Evolutionary conservation across 2,329 filamentous ascomycete species (phyloP), one percentile per base, ranked within the genome.

Genomic region (Penicillium psychrosexuale): DNA sequence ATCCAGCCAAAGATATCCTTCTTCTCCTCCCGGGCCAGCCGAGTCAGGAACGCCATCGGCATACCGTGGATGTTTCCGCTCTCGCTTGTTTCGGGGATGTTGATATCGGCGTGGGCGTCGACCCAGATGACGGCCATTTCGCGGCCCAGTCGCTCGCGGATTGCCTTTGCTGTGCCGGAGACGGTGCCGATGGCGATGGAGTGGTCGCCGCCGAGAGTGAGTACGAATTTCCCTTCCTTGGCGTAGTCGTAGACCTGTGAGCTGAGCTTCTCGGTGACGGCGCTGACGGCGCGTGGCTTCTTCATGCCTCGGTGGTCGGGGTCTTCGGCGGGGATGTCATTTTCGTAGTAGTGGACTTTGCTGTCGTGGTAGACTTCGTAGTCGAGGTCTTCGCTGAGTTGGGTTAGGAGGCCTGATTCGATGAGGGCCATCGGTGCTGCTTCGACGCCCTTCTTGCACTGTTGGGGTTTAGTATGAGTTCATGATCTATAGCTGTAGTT

Each of bases 81-180:
- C 39, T 83, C 89, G 62, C 88, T 93, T 45, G 85, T 88, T 82
- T 97, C 92, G 50, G 93, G 94, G 1, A 90, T 91, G 78, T 99
- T 99, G 80, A 99, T 97, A 75, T 99, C 94, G 51, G 93, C 88
- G 75, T 99, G 94, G 27, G 94, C 94, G 75, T 99, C 94, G 31
- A 99, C 94, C 94, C 94, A 99, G 73, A 99, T 95, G 55, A 99
- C 90, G 12, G 91, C 94, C 60, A 97, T 86, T 66, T 97, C 93
- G 53, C 88, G 82, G 42, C 80, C 84, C 56, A 96, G 78, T 17
- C 93, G 80, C 80, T 99, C 92, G 55, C 90, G 85, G 38, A 90
- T 87, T 0, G 93, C 94, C 77, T 88, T 90, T 34, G 92, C 90
- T 1, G 88, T 90, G 38, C 94, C 94, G 28, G 88, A 88, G 65